Percentiles rank a stretch among this genome's conserved stretches.
Conservation (phyloP, 2,329 filamentous ascomycete species). For the Aspergillus sp. region DNA sequence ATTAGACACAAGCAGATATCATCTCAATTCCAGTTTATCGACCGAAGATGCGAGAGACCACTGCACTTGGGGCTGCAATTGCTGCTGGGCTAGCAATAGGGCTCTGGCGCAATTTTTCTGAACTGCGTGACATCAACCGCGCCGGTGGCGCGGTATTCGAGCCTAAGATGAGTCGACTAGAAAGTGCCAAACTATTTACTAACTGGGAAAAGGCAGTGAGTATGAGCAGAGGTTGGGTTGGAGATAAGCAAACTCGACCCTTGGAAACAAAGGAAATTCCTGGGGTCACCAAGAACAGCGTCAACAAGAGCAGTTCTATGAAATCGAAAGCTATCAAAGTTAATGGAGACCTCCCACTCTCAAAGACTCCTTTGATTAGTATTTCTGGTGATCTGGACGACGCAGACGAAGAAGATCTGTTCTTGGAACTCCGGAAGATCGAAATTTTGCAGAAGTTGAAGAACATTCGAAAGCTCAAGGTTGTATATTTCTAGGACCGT, state of each 20-base stretch:
- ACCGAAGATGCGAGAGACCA: conserved; percentile 82
- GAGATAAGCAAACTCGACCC: conserved; percentile 2
- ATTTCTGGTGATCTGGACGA: conserved; percentile 24
- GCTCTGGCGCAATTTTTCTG: conserved; percentile 70
- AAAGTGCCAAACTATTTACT: conserved; percentile 56
- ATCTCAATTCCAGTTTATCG: conserved; percentile 75
- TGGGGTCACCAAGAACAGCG: no score
- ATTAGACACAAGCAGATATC: conserved; percentile 72
- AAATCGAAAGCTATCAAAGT: no score
- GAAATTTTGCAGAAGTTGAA: conserved; percentile 32
- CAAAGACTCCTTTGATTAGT: conserved; percentile 8
- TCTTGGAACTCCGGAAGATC: conserved; percentile 29
- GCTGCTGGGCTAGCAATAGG: conserved; percentile 76
- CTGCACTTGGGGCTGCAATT: conserved; percentile 78
- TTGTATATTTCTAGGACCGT: conserved; percentile 8
- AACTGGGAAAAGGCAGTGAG: conserved; percentile 70
- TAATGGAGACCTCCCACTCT: no score
- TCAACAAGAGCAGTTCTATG: no score
- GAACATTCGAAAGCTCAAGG: conserved; percentile 20
- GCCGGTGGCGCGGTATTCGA: conserved; percentile 66
- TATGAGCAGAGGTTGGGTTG: conserved; percentile 67
- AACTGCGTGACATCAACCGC: conserved; percentile 68
- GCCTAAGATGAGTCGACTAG: conserved; percentile 53
- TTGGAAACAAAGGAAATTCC: not conserved
- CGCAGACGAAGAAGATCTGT: conserved; percentile 31